Evolutionary conservation across 805 yeast genomes (phyloP).

Genomic region (Saccharomycopsis babjevae): DNA sequence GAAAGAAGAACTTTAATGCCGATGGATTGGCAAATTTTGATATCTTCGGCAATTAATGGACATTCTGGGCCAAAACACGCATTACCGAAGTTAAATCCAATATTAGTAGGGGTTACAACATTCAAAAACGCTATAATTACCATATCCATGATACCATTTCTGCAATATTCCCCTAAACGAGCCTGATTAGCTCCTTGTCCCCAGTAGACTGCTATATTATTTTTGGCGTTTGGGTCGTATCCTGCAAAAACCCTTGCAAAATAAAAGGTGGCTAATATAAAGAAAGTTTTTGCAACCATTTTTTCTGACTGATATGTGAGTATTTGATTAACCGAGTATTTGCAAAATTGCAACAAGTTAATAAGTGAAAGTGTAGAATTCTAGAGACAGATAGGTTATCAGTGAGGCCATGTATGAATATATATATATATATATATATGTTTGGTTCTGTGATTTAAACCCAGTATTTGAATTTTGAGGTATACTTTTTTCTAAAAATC

Average conservation of each 20-base stretch:
- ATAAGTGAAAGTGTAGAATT: no score
- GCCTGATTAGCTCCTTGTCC: constrained; percentile 45
- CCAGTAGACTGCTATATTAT: constrained; percentile 62
- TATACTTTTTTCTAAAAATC: no score
- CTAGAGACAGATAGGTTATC: no score
- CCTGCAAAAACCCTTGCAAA: constrained; percentile 20
- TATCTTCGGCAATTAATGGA: constrained; percentile 50
- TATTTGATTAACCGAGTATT: no score
- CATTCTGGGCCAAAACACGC: constrained; percentile 19
- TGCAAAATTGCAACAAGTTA: no score
- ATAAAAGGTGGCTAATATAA: no score
- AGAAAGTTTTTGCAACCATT: no score
- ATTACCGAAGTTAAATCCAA: constrained; percentile 35
- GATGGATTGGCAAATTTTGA: constrained; percentile 59
- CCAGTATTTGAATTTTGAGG: no score
- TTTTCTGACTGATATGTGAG: no score
- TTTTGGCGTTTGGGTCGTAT: constrained; percentile 27
- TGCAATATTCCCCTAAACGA: constrained; percentile 9
- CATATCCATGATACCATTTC: constrained; percentile 20
- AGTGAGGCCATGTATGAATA: no score
- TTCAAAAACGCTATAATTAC: constrained; percentile 30
- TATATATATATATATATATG: no score
- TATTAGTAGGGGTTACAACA: not conserved
- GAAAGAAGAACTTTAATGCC: constrained; percentile 76
- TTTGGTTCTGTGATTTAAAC: no score